Conservation (phyloP, 1,284 basidiomycete species). For the Vanrija pseudolonga region DNA sequence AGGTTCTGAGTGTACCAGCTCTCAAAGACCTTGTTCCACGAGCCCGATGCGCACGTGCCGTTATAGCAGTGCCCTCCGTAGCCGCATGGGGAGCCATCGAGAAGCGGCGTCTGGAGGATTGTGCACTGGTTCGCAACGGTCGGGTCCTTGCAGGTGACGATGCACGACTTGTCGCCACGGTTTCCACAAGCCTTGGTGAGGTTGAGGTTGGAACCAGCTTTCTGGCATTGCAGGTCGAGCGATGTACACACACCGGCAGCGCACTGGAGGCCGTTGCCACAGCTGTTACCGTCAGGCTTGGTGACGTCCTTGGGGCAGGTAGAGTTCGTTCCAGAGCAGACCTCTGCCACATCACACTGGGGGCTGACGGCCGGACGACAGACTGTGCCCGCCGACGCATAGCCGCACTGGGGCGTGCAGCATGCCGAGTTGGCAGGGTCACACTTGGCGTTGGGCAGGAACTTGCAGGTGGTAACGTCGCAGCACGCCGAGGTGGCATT, state of each 20-base stretch:
- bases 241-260: conserved; percentile 81
- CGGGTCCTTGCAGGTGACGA: conserved; percentile 77
- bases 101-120: conserved; percentile 67
- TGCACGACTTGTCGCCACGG: conserved; percentile 64
- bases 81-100: conserved; percentile 83
- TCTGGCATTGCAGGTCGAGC: conserved; percentile 70
- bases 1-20: conserved; percentile 72
- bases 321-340: conserved; percentile 70
- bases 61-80: conserved; percentile 67
- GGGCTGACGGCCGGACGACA: conserved; percentile 69
- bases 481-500: conserved; percentile 67
- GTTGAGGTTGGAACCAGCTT: conserved; percentile 65
- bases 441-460: conserved; percentile 67
- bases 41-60: conserved; percentile 64
- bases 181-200: conserved; percentile 65
- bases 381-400: conserved; percentile 60
- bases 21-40: conserved; percentile 60
- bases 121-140: conserved; percentile 61
- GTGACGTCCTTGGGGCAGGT: conserved; percentile 69
- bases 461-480: conserved; percentile 65
- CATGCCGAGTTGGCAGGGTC: conserved; percentile 74
- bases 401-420: conserved; percentile 68
- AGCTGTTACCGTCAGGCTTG: conserved; percentile 65
- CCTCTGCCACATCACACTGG: conserved; percentile 72
- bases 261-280: conserved; percentile 68